These are phyloP conservation scores for Rhizophlyctis rosea DNA, from an alignment of 192 early-diverging fungal genomes.

Conservation along the genomic window DNA sequence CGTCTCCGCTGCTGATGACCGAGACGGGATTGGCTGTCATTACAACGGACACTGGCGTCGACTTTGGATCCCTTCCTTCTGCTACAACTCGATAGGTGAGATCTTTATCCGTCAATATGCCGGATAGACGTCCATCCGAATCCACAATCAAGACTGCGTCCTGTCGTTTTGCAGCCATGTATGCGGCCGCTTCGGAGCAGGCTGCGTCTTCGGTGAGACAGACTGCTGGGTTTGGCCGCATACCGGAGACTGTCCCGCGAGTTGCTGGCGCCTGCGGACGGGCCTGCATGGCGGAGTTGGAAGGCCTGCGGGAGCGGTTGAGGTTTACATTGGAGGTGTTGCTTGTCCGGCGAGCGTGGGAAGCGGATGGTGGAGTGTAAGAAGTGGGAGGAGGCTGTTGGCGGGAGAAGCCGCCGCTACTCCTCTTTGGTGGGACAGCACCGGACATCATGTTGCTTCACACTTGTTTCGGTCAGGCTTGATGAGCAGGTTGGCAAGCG, in stretches of 20 bases:
- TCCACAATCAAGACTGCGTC: slow-evolving; percentile 96
- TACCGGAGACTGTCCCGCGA: slow-evolving; percentile 74
- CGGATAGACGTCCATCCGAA: slow-evolving; percentile 83
- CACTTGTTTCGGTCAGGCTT: no score
- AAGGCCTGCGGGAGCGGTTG: no score
- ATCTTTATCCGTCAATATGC: slow-evolving; percentile 98
- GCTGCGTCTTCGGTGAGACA: slow-evolving; percentile 49
- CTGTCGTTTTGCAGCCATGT: slow-evolving; percentile 94
- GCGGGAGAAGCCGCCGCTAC: no score
- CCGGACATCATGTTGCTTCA: no score
- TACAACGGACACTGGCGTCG: slow-evolving; percentile 70
- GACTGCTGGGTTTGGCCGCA: slow-evolving; percentile 77
- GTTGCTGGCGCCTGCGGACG: no score
- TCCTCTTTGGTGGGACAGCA: no score
- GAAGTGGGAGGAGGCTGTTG: no score
- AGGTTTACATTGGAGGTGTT: no score
- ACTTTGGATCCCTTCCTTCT: slow-evolving; percentile 46
- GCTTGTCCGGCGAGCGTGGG: no score
- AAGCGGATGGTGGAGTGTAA: no score
- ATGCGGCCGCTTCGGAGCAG: slow-evolving; percentile 42
- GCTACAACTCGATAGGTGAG: slow-evolving; percentile 94
- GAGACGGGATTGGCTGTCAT: slow-evolving; percentile 91
- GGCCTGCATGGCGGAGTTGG: no score
- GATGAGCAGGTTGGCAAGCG: no score
- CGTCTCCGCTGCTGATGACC: slow-evolving; percentile 57